Evolutionary conservation across 495 filamentous ascomycete species (phyloP), one percentile per base, ranked within the genome.

Genomic region (Friedmanniomyces endolithicus): DNA sequence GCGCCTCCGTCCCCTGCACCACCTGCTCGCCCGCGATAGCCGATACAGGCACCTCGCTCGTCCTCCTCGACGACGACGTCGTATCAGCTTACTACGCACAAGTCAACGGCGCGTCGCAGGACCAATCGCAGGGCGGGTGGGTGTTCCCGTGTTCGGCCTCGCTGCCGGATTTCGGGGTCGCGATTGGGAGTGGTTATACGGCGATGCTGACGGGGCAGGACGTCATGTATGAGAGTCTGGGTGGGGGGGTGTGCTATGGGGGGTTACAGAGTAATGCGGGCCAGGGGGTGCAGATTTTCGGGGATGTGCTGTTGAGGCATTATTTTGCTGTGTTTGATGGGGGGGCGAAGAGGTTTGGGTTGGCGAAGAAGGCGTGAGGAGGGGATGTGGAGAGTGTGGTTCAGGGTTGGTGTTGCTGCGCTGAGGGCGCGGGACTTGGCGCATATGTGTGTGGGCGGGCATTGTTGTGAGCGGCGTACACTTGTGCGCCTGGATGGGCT

Each of bases 321-420:
- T 78, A 85, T 61, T 90, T 87, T 64, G 84, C 86, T 20, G 84
- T 84, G 17, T 90, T 90, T 61, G 82, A 94, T 65, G 76, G 69
- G 8, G 80, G 80, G 6, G 78, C 81, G 57, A 73, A 71, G 63
- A 68, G 70, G 20, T 68, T 86, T 20, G 81, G 81, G 1, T 75
- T 86, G 60, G 82, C 82, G 14, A 50, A 48, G 24, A 67, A 69
- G 63, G 58, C 53, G 3, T 31, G 27, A 31, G 3, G 27, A 9
- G 27, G 27, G 27, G 4, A 4, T 31, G 27, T 9, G 9, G 9
- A 9, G 9, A 31, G 3, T 31, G n/a, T n/a, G n/a, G n/a, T n/a
- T n/a, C n/a, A n/a, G n/a, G n/a, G n/a, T n/a, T n/a, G n/a, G n/a
- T n/a, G n/a, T n/a, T n/a, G n/a, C n/a, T n/a, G n/a, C 9, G 27